Percentiles rank a stretch among this genome's conserved stretches.
Conservation (phyloP, 805 yeast species). For the Ogataea allantospora region DNA sequence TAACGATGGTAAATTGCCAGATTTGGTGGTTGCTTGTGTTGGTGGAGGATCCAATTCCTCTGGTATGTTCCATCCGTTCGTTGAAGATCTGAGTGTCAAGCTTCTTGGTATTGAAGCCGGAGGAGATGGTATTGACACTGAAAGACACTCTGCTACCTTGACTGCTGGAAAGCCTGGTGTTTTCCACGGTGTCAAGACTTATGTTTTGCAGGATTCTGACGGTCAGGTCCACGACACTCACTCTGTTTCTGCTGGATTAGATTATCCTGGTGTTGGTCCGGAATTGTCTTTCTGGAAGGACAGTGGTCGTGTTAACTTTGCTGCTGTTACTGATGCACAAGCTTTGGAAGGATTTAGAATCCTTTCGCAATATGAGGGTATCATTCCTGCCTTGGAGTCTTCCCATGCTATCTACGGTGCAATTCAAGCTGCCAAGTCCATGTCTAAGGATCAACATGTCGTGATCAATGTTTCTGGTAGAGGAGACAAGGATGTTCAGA, state of each 20-base stretch:
- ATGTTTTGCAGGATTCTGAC: constrained; percentile 83
- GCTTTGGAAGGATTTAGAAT: constrained; percentile 88
- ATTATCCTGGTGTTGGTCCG: constrained; percentile 99
- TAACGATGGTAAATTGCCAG: constrained; percentile 82
- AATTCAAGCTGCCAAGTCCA: constrained; percentile 77
- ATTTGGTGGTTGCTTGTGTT: constrained; percentile 96
- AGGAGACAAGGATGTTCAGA: constrained; percentile 98
- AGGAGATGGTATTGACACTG: constrained; percentile 92
- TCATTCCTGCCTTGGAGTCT: constrained; percentile 96
- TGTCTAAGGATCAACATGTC: constrained; percentile 75
- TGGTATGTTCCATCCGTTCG: constrained; percentile 95
- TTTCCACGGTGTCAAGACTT: constrained; percentile 96
- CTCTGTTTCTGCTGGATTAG: constrained; percentile 97
- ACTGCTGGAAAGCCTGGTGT: constrained; percentile 97
- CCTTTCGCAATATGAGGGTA: constrained; percentile 92
- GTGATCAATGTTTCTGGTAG: constrained; percentile 94
- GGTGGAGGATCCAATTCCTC: constrained; percentile 99
- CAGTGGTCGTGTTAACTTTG: constrained; percentile 85
- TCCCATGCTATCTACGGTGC: constrained; percentile 97
- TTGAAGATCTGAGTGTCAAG: constrained; percentile 71
- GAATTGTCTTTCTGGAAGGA: constrained; percentile 95
- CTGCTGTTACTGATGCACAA: constrained; percentile 93
- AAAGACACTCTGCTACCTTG: constrained; percentile 89
- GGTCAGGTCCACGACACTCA: constrained; percentile 98
- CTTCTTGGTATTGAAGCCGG: constrained; percentile 97